Base-by-base conservation (phyloP, 1,139 yeast genomes). In the Debaryomyces fabryi region DNA sequence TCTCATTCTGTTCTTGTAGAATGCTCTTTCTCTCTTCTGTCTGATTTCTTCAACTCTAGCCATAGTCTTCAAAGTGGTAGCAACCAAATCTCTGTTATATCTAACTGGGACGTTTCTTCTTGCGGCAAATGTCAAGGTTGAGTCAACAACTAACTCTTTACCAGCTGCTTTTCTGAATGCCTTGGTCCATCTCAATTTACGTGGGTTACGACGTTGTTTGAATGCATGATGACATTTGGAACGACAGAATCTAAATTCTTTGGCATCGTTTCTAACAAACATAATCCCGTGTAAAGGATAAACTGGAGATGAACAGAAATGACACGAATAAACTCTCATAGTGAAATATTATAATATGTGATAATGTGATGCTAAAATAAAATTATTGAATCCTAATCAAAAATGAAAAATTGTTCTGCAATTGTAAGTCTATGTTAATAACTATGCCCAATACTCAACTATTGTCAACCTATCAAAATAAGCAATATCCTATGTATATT, bases 91-190 rank as follows among this genome's bases (percentile, higher is more conserved):
- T 76, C 99, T 85, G 78, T 95, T 93, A 74, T 93, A 93, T 71
- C 99, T 85, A 47, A 93, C 97, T 40, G 99, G 99, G 48, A 93
- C 96, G 64, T 95, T 92, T 79, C 99, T 88, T 76, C 98, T 88
- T 54, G 96, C 91, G 52, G 96, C 96, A 71, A 95, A 93, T 1
- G 98, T 89, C 65, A 93, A 81, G 6, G 99, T 92, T 12, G 97
- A 88, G 67, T 93, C 99, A 52, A 93, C 98, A 43, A 96, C 97
- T 79, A 93, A 83, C 69, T 93, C 99, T 71, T 93, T 93, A 63
- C 99, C 99, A 45, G 98, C 98, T 52, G 98, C 96, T 72, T 93
- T 93, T 76, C 99, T 86, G 82, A 95, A 93, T 1, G 99, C 98
- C 72, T 95, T 93, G 52, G 99, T 93, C 99, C 99, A 93, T 74